Evolutionary conservation across 2,329 filamentous ascomycete genomes (phyloP).

Genomic region (Aspergillus phoenicis): DNA sequence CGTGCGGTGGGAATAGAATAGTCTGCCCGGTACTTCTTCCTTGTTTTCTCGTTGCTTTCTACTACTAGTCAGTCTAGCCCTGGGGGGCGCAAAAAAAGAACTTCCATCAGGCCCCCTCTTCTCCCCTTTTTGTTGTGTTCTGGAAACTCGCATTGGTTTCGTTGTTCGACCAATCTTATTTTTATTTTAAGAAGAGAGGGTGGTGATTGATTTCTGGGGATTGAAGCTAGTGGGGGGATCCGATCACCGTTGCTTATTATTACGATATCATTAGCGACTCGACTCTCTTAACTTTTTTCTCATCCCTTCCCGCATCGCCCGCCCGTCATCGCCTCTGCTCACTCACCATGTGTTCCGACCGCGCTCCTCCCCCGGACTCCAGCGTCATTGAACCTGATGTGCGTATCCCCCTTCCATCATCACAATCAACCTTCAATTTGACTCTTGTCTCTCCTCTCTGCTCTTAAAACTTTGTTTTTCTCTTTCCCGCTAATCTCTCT

Average conservation of each 20-base stretch:
- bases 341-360: slow-evolving; percentile 3
- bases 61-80: too few species aligned
- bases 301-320: neutral
- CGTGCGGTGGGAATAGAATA: too few species aligned
- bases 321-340: neutral
- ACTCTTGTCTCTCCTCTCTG: neutral
- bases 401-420: neutral
- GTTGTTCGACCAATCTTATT: too few species aligned
- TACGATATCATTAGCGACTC: neutral
- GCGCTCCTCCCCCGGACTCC: neutral
- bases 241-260: neutral
- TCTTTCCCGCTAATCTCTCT: too few species aligned
- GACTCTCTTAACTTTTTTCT: neutral
- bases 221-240: neutral
- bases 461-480: too few species aligned
- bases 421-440: neutral
- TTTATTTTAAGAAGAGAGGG: neutral
- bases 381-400: slow-evolving; percentile 1
- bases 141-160: too few species aligned
- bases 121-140: too few species aligned
- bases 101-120: too few species aligned
- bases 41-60: neutral
- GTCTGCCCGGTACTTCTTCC: neutral
- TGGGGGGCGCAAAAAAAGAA: too few species aligned
- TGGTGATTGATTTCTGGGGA: neutral